Base-by-base conservation (phyloP, 2,329 filamentous ascomycete genomes). In the Alternaria tenuissima region DNA sequence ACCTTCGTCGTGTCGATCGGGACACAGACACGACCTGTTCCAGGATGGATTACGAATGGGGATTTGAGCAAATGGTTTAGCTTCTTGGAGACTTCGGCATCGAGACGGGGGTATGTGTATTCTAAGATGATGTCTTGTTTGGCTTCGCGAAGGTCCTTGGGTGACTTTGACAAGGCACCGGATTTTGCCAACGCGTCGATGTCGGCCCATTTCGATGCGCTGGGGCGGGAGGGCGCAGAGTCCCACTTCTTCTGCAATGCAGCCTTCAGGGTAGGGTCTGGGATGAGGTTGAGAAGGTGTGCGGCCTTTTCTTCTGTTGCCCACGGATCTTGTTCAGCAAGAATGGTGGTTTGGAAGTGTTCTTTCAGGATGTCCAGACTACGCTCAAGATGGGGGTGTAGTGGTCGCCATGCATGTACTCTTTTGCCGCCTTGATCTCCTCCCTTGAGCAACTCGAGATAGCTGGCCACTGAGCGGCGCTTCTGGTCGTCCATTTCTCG, bases 11-110 rank as follows among this genome's bases (percentile, higher is more conserved):
- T 86, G 76, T 98, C 92, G 71, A 99, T 98, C 2, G 95, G 95
- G 52, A 99, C 95, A 81, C 95, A 99, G 7, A 99, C 92, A 55
- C 94, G 84, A 1, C 95, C 94, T 0, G 95, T 99, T 18, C 93
- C 93, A 0, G 95, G 95, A 77, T 99, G 95, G 38, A 99, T 90
- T 62, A 97, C 94, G 74, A 99, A 99, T 0, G 95, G 95, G 63
- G 90, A 94, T 78, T 99, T 99, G 70, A 99, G 89, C 85, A 99
- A 88, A 85, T 99, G 95, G 82, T 97, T 98, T 58, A 96, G 88
- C 78, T 97, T 97, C 84, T 98, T 98, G 75, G 91, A 95, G 76
- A 99, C 95, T 79, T 97, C 93, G 63, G 95, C 94, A 83, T 99
- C 95, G 55, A 99, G 91, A 39, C 95, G 90, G 3, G 95, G 95